Conservation (phyloP, 108 stramenopile genomes). For the Phaeodactylum tricornutum region DNA sequence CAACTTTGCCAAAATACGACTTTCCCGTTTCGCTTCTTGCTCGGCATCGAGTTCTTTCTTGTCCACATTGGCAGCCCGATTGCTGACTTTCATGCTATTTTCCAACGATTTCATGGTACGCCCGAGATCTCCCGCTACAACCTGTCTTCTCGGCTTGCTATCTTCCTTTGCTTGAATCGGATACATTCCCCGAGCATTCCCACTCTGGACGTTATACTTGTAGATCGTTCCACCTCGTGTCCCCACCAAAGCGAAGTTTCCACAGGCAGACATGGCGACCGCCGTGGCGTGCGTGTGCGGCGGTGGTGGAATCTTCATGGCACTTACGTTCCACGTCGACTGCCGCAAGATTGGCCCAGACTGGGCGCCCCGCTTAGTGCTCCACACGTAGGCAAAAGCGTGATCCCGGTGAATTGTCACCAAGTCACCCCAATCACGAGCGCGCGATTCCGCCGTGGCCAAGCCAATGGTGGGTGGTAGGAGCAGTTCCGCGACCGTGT, state of each 20-base stretch:
- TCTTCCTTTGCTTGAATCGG: constrained; percentile 41
- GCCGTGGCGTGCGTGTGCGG: constrained; percentile 55
- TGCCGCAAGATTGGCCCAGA: constrained; percentile 73
- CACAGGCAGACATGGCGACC: constrained; percentile 68
- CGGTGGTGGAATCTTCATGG: constrained; percentile 66
- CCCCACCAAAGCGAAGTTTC: constrained; percentile 90
- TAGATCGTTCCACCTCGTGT: constrained; percentile 86
- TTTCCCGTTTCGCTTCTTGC: constrained; percentile 24
- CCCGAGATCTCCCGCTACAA: constrained; percentile 45
- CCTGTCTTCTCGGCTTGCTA: constrained; percentile 9
- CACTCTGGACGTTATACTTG: constrained; percentile 94
- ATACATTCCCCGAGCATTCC: constrained; percentile 73
- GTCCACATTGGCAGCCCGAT: constrained; percentile 46
- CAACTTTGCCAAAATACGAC: constrained; percentile 32
- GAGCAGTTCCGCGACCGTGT: constrained; percentile 44
- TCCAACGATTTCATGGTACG: constrained; percentile 61
- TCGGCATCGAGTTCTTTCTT: constrained; percentile 48
- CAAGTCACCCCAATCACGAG: constrained; percentile 81
- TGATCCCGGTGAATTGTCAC: constrained; percentile 81
- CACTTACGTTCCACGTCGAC: constrained; percentile 73
- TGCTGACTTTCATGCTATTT: constrained; percentile 59
- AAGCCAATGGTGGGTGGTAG: constrained; percentile 61
- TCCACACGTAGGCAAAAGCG: constrained; percentile 86
- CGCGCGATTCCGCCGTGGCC: constrained; percentile 45
- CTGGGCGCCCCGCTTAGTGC: constrained; percentile 59